Conservation (phyloP, 306 rosid genomes). For the Abrus precatorius region DNA sequence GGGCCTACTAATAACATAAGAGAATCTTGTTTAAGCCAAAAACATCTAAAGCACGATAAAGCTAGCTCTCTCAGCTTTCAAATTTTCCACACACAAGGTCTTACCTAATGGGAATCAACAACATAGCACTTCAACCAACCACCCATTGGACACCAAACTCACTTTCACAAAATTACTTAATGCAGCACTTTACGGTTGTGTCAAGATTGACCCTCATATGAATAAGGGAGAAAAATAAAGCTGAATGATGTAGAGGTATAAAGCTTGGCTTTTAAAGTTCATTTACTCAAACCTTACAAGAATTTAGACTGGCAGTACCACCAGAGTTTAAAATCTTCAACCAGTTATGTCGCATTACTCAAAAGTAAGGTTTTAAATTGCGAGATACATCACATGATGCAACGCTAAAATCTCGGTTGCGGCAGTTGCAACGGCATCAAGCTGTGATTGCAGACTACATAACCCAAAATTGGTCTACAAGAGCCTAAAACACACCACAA, state of each 20-base stretch:
- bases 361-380: slow-evolving; percentile 1
- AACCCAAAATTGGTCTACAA: not conserved
- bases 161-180: not conserved
- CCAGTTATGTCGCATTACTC: not conserved
- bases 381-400: not conserved
- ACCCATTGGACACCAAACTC: no score
- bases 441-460: not conserved
- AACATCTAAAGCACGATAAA: no score
- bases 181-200: not conserved
- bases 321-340: not conserved
- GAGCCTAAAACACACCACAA: not conserved
- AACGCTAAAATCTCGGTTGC: not conserved
- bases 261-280: not conserved
- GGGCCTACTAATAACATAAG: no score
- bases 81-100: no score
- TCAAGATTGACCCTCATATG: not conserved
- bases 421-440: not conserved
- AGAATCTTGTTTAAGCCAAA: no score
- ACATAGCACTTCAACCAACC: no score
- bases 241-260: not conserved
- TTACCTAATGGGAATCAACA: no score
- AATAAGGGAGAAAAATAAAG: not conserved
- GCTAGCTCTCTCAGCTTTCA: no score
- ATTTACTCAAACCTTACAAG: not conserved
- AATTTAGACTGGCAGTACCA: not conserved